Conservation (phyloP, 495 filamentous ascomycete species). For the Pseudevernia furfuracea region DNA sequence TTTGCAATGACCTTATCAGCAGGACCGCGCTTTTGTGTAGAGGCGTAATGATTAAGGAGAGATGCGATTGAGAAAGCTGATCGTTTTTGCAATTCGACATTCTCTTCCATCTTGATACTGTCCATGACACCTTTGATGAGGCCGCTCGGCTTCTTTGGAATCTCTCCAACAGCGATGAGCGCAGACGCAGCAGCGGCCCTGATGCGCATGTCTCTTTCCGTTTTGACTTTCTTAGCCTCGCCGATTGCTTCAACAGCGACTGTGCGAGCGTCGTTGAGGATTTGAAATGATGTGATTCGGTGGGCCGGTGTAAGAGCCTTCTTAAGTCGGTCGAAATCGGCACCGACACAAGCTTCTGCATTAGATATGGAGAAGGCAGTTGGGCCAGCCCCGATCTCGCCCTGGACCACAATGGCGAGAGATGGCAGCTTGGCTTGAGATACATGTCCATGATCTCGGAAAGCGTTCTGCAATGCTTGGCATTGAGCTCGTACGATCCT, state of each 20-base stretch:
- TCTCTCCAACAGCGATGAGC: slow-evolving; percentile 70
- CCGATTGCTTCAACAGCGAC: slow-evolving; percentile 63
- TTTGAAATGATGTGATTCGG: slow-evolving; percentile 66
- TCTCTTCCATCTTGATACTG: slow-evolving; percentile 92
- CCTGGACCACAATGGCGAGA: slow-evolving; percentile 85
- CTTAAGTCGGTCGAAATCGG: slow-evolving; percentile 81
- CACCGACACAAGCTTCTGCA: slow-evolving; percentile 73
- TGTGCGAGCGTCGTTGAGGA: slow-evolving; percentile 63
- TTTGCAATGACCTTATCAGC: slow-evolving; percentile 92
- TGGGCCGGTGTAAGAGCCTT: slow-evolving; percentile 76
- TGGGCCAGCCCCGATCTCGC: slow-evolving; percentile 79
- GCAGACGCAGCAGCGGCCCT: slow-evolving; percentile 80
- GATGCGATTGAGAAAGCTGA: slow-evolving; percentile 75
- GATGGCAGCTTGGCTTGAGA: slow-evolving; percentile 61
- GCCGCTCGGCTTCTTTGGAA: slow-evolving; percentile 83
- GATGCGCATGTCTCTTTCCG: slow-evolving; percentile 77
- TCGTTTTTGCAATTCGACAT: slow-evolving; percentile 77
- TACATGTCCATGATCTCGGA: slow-evolving; percentile 79
- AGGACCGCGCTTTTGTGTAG: slow-evolving; percentile 63
- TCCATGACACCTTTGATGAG: slow-evolving; percentile 98
- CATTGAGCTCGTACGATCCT: slow-evolving; percentile 85
- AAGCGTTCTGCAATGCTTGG: slow-evolving; percentile 77
- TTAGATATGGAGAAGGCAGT: slow-evolving; percentile 82
- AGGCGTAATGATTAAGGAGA: slow-evolving; percentile 79
- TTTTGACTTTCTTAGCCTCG: slow-evolving; percentile 69